Evolutionary conservation across 768 basidiomycete genomes (phyloP), one percentile per base, ranked within the genome.

Genomic region (Calvatia gigantea): DNA sequence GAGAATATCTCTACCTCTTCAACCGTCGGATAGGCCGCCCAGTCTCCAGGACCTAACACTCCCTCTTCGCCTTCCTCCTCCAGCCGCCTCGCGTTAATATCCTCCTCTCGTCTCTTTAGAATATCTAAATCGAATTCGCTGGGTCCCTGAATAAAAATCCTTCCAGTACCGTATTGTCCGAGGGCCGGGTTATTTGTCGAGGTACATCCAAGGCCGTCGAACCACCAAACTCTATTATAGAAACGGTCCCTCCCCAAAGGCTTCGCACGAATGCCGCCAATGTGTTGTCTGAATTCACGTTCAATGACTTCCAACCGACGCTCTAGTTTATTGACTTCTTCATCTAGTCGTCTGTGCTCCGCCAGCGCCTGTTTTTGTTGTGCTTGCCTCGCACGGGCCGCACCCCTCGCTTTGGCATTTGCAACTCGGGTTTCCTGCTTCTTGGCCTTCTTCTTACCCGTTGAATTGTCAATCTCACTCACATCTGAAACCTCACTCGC

Each of bases 141-240:
- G 23, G 92, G 91, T 0, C 96, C 97, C 70, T 99, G 97, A 27
- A 99, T 70, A 67, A 98, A 97, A 45, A 99, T 65, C 50, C 96
- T 76, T 4, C 94, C 97, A 17, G 94, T 86, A 8, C 94, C 93
- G 64, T 92, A 96, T 67, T 87, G 81, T 33, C 54, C 54, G 33
- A 56, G 54, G 27, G 47, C 38, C 6, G 46, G 54, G 27, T 87
- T 81, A 27, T 85, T 81, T 50, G 96, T 71, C 42, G 87, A 85
- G 44, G 86, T 87, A 4, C 87, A 85, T 6, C 96, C 96, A 79
- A 94, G 82, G 8, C 96, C 96, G 70, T 99, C 96, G 67, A 98
- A 92, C 96, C 96, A 99, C 96, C 96, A 99, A 57, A 97, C 78
- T 29, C 91, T 85, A 67, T 97, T 96, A 65, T 91, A 89, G 71